These are phyloP conservation scores for Postia placenta DNA, from an alignment of 768 basidiomycete species.

Conservation along the genomic window DNA sequence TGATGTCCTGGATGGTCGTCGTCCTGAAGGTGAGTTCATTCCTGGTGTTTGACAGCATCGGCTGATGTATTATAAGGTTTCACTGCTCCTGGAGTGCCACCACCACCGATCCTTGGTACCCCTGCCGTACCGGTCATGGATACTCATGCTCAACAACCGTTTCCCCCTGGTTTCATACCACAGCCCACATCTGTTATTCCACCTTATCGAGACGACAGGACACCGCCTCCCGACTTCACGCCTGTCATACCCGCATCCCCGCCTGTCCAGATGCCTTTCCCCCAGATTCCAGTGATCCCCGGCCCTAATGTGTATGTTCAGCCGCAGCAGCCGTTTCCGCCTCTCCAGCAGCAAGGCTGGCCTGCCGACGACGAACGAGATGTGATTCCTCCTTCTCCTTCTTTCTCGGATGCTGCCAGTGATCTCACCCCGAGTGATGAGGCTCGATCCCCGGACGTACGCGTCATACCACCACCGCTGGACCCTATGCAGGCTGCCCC, in stretches of 20 bases:
- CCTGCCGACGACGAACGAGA: neutral
- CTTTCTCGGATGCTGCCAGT: too few relatives aligned
- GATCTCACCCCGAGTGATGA: too few relatives aligned
- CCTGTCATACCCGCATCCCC: conserved; percentile 10
- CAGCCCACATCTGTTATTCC: conserved; percentile 8
- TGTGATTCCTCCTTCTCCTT: conserved; percentile 5
- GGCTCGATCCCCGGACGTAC: too few relatives aligned
- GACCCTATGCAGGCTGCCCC: too few relatives aligned
- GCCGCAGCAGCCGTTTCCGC: neutral
- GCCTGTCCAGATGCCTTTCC: neutral
- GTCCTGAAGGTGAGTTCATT: conserved; percentile 9
- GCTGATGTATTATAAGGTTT: neutral
- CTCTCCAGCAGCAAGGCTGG: neutral
- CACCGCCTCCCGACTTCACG: neutral
- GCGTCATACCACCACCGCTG: neutral
- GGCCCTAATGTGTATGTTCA: neutral
- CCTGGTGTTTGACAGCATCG: neutral
- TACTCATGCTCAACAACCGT: neutral
- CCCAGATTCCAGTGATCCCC: neutral
- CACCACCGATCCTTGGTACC: neutral
- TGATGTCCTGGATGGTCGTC: neutral
- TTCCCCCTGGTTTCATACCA: conserved; percentile 8
- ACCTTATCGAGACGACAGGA: neutral
- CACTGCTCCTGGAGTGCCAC: neutral
- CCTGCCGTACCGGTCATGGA: neutral